phyloP scores from a whole-genome alignment of 73 alveolate species.

The Stentor roeselii region DNA sequence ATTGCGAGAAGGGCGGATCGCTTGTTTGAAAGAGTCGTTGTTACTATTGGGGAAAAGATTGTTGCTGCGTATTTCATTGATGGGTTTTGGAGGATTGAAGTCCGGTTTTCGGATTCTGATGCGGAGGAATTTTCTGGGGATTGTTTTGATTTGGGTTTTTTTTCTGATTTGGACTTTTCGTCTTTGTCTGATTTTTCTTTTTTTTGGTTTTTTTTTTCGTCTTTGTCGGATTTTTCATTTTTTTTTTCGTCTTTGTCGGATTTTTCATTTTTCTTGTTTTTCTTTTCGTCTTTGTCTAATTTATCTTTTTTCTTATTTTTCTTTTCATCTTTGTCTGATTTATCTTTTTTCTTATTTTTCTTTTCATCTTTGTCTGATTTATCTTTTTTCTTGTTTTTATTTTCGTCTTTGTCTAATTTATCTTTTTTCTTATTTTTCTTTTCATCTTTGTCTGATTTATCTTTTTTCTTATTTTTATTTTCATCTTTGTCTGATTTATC shows the following conservation, averaged over 20 bases:
- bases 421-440: neutral
- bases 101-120: neutral
- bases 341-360: no score
- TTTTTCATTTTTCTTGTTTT: no score
- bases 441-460: no score
- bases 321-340: neutral
- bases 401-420: neutral
- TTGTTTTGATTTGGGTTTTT: neutral
- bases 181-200: neutral
- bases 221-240: neutral
- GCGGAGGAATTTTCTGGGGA: neutral
- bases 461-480: neutral
- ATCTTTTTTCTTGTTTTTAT: neutral
- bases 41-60: slow-evolving; percentile 2
- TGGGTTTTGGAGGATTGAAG: neutral
- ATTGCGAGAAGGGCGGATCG: slow-evolving; percentile 22
- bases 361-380: neutral
- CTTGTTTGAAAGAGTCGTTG: neutral
- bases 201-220: neutral
- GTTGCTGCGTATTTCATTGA: no score
- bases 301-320: neutral
- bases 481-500: neutral
- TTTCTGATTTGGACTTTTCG: no score
- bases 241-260: neutral
- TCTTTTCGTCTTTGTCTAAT: neutral